Evolutionary conservation across 257 asterid species (phyloP).

Genomic region (Capsicum baccatum): DNA sequence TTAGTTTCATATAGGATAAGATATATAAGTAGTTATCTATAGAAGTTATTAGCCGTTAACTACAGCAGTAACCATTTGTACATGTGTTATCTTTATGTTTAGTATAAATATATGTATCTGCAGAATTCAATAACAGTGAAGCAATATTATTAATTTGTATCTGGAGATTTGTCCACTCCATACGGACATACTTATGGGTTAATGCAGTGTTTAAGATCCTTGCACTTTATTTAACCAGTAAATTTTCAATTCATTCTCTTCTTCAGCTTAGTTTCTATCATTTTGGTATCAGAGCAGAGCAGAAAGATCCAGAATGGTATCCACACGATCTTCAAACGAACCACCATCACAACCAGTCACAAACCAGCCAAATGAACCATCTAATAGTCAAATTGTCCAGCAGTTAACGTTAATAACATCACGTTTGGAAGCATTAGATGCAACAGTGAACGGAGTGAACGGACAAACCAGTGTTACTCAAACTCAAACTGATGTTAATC

Average conservation of each 20-base stretch:
- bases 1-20: too few relatives aligned
- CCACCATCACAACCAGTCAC: background rate
- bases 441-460: background rate
- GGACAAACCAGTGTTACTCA: background rate
- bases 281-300: background rate
- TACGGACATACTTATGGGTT: background rate
- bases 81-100: background rate
- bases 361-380: background rate
- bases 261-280: background rate
- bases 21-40: too few relatives aligned
- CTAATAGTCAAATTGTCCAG: background rate
- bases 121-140: background rate
- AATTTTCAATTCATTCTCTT: background rate
- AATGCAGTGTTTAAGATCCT: background rate
- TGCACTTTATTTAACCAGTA: background rate
- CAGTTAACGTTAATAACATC: background rate
- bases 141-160: background rate
- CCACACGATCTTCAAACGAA: background rate
- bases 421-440: background rate
- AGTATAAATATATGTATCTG: background rate
- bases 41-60: background rate
- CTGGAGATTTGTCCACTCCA: background rate
- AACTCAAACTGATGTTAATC: background rate
- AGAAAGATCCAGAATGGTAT: background rate
- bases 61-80: background rate